These are phyloP conservation scores for Plectosphaerella sp. DNA, from an alignment of 2,329 filamentous ascomycete genomes.

Conservation along the genomic window DNA sequence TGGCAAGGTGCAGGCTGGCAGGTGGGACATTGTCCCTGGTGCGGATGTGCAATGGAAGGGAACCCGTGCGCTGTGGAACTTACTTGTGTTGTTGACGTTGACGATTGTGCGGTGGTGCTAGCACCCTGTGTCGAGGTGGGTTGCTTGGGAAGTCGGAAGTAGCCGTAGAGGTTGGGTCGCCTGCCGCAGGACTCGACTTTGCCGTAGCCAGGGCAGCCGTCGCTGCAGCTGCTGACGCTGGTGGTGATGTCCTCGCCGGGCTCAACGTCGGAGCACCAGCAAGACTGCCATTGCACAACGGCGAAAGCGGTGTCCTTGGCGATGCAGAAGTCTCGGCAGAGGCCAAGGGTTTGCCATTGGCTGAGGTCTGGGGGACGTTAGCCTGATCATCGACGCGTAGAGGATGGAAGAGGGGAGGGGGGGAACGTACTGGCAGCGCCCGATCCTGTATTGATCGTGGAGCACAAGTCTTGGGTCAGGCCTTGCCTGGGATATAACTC, in stretches of 20 bases:
- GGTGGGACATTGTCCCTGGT: background rate
- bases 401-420: background rate
- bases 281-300: constrained; percentile 59
- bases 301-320: constrained; percentile 57
- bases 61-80: constrained; percentile 1
- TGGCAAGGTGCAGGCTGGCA: background rate
- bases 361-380: constrained; percentile 38
- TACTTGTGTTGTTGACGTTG: constrained; percentile 14
- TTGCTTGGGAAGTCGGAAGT: constrained; percentile 49
- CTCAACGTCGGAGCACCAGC: constrained; percentile 71
- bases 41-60: too few species aligned
- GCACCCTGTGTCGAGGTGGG: constrained; percentile 23
- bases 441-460: constrained; percentile 30
- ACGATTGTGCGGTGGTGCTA: constrained; percentile 11
- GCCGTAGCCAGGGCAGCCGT: constrained; percentile 64
- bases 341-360: constrained; percentile 64
- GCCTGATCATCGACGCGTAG: background rate
- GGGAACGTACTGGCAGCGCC: constrained; percentile 22
- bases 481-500: background rate
- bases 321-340: constrained; percentile 58
- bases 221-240: constrained; percentile 41
- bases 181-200: constrained; percentile 57
- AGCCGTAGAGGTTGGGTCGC: constrained; percentile 50
- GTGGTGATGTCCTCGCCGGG: constrained; percentile 40
- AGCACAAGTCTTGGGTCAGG: constrained; percentile 21